Evolutionary conservation across 2,329 filamentous ascomycete species (phyloP), one percentile per base, ranked within the genome.

Genomic region (Xylariaceae sp.): DNA sequence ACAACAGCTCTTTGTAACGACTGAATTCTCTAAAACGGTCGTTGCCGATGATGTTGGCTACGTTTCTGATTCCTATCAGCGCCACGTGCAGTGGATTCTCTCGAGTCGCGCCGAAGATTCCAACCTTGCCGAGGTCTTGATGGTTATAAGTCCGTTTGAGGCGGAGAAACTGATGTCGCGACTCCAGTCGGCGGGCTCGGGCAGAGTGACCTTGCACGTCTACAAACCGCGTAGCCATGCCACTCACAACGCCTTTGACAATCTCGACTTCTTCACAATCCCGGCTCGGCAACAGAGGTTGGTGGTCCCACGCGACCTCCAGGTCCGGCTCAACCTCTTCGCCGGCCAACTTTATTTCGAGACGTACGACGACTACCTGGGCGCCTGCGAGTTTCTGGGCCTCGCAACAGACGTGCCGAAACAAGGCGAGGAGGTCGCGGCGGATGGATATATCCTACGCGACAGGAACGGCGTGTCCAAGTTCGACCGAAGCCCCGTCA

Each of bases 111-210:
- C 11, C 7, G 8, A 6, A 2, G 11, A 7, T n/a, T 7, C 31
- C n/a, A 39, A 12, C n/a, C 30, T 32, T 2, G 6, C 54, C 1
- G 47, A 54, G 0, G 27, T 53, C 11, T 40, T 59, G 2, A 46
- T 59, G 46, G 30, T 57, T 3, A 57, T 59, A 26, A 59, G 57
- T 35, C 55, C 57, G 27, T 47, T 41, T 29, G 57, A 60, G 37
- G 55, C 55, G 4, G 41, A 57, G 39, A 3, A 42, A 19, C 3
- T 57, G 3, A 29, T 57, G 5, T 43, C 39, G 4, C n/a, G 2
- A 5, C 19, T 51, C 26, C 40, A 49, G 19, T 27, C 19, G 40
- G 6, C 6, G 12, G 2, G 34, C 12, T 47, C 51, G 1, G 11
- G 34, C 4, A 37, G 3, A 31, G 52, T 52, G 19, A 43, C 42